phyloP scores from a whole-genome alignment of 2,329 filamentous ascomycete species.

The Cladophialophora chaetospira region DNA sequence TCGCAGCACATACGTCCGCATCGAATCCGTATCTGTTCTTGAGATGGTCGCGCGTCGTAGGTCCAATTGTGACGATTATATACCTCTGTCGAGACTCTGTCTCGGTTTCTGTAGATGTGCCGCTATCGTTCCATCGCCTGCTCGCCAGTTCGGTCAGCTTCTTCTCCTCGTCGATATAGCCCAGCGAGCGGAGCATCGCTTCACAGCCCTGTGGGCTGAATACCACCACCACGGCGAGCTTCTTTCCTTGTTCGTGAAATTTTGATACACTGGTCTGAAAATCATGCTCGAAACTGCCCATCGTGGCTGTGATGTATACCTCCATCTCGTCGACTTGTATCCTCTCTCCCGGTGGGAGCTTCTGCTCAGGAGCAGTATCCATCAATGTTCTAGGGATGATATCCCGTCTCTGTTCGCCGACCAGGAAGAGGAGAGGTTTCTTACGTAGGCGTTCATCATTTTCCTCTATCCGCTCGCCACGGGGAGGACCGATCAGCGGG shows the following conservation, averaged over 20 bases:
- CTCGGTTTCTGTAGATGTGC: background rate
- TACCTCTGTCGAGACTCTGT: slow-evolving; percentile 43
- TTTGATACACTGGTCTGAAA: slow-evolving; percentile 58
- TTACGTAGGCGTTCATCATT: slow-evolving; percentile 31
- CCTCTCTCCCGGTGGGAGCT: slow-evolving; percentile 50
- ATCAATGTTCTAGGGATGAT: slow-evolving; percentile 83
- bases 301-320: slow-evolving; percentile 83
- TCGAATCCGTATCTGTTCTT: slow-evolving; percentile 44
- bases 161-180: slow-evolving; percentile 47
- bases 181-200: slow-evolving; percentile 59
- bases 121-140: slow-evolving; percentile 26
- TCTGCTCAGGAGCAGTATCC: slow-evolving; percentile 46
- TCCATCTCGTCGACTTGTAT: slow-evolving; percentile 76
- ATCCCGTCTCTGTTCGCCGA: slow-evolving; percentile 86
- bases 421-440: slow-evolving; percentile 75
- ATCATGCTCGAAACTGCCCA: slow-evolving; percentile 72
- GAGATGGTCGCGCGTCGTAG: slow-evolving; percentile 82
- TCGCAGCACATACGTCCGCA: slow-evolving; percentile 67
- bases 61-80: slow-evolving; percentile 84
- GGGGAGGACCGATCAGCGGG: slow-evolving; percentile 30
- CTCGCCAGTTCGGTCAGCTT: slow-evolving; percentile 36
- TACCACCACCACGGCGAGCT: slow-evolving; percentile 44
- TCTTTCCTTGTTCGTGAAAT: slow-evolving; percentile 37
- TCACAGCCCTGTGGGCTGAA: slow-evolving; percentile 65
- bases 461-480: slow-evolving; percentile 28